phyloP scores from a whole-genome alignment of 257 asterid species.

The Nicotiana benthamiana region DNA sequence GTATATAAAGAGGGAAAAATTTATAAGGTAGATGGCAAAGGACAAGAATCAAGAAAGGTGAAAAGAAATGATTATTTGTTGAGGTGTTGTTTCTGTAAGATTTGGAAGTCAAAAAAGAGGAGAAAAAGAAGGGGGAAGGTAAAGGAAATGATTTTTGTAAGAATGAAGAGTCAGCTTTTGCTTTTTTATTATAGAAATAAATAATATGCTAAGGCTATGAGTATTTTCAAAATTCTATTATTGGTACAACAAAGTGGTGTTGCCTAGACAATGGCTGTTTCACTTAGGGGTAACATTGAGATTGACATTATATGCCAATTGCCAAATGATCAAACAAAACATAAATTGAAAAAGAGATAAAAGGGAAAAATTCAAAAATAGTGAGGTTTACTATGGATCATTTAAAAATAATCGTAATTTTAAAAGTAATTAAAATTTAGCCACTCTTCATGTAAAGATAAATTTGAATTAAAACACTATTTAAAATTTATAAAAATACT shows the following conservation, averaged over 20 bases:
- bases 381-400: too few species aligned
- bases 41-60: slow-evolving; percentile 1
- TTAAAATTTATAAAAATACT: too few species aligned
- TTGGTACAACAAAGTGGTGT: slow-evolving; percentile 2
- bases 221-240: slow-evolving; percentile 15
- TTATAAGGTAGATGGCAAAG: neutral
- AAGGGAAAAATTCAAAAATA: too few species aligned
- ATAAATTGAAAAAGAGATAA: neutral
- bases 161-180: slow-evolving; percentile 37
- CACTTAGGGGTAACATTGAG: slow-evolving; percentile 34
- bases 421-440: too few species aligned
- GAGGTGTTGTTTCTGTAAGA: slow-evolving; percentile 1
- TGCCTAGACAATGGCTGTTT: slow-evolving; percentile 18
- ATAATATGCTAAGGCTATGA: slow-evolving; percentile 13
- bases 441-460: too few species aligned
- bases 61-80: neutral
- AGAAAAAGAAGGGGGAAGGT: neutral
- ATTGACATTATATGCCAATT: slow-evolving; percentile 29
- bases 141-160: slow-evolving; percentile 21
- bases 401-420: too few species aligned
- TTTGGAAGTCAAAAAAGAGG: slow-evolving; percentile 40
- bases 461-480: too few species aligned
- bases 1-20: neutral
- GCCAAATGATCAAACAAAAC: neutral
- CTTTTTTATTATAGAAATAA: too few species aligned